Evolutionary conservation across 257 asterid species (phyloP), one percentile per base, ranked within the genome.

Genomic region (Mentha longifolia): DNA sequence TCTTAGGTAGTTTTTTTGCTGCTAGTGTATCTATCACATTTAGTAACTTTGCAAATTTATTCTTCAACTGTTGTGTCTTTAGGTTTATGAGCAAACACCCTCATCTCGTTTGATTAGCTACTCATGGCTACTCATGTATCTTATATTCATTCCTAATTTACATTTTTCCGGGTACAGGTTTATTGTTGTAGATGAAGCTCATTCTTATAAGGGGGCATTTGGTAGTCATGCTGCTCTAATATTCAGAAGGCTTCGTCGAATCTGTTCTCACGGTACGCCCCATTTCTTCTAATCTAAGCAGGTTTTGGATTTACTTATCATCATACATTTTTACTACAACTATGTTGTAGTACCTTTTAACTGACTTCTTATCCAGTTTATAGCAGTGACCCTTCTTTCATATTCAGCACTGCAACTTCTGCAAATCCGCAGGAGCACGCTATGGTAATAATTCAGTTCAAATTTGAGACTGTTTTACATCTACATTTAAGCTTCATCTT

Each of bases 171-270:
- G 33, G 49, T 49, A 57, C 86, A 94, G 98, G 80, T 94, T 83
- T 85, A 76, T 94, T 64, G 78, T 91, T 73, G 82, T 94, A 70
- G 99, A 94, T 73, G 99, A 94, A 84, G 95, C 97, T 79, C 99
- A 94, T 85, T 81, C 75, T 61, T 94, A 89, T 79, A 94, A 92
- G 86, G 99, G 99, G 65, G 74, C 92, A 51, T 94, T 94, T 78
- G 99, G 98, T 68, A 86, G 97, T 82, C 97, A 94, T 79, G 86
- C 90, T 73, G 90, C 99, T 77, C 87, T 94, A 68, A 89, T 94
- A 72, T 80, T 94, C 73, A 89, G 99, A 78, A 83, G 99, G 80
- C 96, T 94, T 77, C 92, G 85, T 25, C 88, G 99, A 72, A 82
- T 94, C 67, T 94, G 99, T 83, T 86, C 97, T 77, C 97, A 94